Evolutionary conservation across 495 filamentous ascomycete species (phyloP).

Genomic region (Friedmanniomyces simplex): DNA sequence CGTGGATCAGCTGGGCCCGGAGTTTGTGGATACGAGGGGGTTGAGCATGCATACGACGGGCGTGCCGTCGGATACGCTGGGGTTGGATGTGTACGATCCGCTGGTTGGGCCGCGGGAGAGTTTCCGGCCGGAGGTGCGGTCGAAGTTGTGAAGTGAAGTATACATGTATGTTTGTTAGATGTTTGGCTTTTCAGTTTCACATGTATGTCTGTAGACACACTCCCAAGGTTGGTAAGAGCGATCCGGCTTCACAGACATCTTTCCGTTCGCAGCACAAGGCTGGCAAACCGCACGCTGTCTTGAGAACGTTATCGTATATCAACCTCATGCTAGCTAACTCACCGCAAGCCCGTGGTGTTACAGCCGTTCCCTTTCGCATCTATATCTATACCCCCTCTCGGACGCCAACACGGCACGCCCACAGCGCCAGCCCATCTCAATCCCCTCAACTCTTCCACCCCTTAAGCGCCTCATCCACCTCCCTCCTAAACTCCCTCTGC

Average conservation of each 20-base stretch:
- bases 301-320: too few relatives aligned
- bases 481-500: slow-evolving; percentile 29
- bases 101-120: slow-evolving; percentile 40
- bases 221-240: too few relatives aligned
- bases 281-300: too few relatives aligned
- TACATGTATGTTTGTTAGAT: neutral
- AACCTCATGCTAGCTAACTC: too few relatives aligned
- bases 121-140: neutral
- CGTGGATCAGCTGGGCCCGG: slow-evolving; percentile 67
- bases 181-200: neutral
- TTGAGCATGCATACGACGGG: slow-evolving; percentile 56
- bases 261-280: too few relatives aligned
- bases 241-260: too few relatives aligned
- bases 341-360: too few relatives aligned
- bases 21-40: slow-evolving; percentile 65
- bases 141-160: neutral
- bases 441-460: slow-evolving; percentile 35
- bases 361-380: too few relatives aligned
- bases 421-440: too few relatives aligned
- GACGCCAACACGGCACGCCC: too few relatives aligned
- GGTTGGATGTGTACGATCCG: slow-evolving; percentile 53
- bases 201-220: neutral
- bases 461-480: slow-evolving; percentile 37
- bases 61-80: slow-evolving; percentile 61
- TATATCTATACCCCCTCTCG: too few relatives aligned